Base-by-base conservation (phyloP, 176 grass and related monocot species). In the Bolboschoenus planiculmis region DNA sequence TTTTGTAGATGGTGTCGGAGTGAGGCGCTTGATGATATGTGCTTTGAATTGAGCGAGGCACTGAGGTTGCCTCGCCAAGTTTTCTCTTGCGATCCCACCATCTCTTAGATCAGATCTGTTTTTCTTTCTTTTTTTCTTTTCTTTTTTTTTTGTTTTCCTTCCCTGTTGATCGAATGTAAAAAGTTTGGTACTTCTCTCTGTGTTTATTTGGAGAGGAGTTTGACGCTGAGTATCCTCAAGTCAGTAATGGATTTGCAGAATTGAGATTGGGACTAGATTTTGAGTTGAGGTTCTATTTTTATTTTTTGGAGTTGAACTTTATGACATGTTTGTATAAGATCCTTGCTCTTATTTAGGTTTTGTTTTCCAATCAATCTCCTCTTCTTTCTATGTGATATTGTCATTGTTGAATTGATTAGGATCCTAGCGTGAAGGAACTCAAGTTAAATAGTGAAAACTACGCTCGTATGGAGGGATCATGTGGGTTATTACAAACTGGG, bases 1-100 rank as follows among this genome's bases (percentile, higher is more conserved):
- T 80, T 83, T 53, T 97, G 94, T 85, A 85, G 86, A 77, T 97
- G 92, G 92, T 97, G 92, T 90, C 88, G 83, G 57, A 92, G 94
- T 84, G 90, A 92, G 66, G 86, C 83, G 60, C 86, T 97, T 60
- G 94, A 97, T 51, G 94, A 94, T 82, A 97, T 97, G 94, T 97
- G 94, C 90, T 97, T 94, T 88, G 94, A 79, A 21, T 83, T 86
- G 14, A 74, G 88, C 53, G 90, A 97, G 90, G 94, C 92, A 26
- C 90, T 90, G 94, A 90, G 94, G 62, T 85, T 97, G 42, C 94
- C 94, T 26, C 31, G 30, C 70, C 88, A 97, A 85, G 88, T 97
- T 61, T 97, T 97, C 88, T 83, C 88, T 39, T 92, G 94, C 59
- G 90, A 90, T 40, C 84, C 78, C 40, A 72, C 62, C 3, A 26